A percentile compares a stretch with the other conserved stretches of the same genome.
phyloP scores from a whole-genome alignment of 116 monocot species.

The Posidonia oceanica region DNA sequence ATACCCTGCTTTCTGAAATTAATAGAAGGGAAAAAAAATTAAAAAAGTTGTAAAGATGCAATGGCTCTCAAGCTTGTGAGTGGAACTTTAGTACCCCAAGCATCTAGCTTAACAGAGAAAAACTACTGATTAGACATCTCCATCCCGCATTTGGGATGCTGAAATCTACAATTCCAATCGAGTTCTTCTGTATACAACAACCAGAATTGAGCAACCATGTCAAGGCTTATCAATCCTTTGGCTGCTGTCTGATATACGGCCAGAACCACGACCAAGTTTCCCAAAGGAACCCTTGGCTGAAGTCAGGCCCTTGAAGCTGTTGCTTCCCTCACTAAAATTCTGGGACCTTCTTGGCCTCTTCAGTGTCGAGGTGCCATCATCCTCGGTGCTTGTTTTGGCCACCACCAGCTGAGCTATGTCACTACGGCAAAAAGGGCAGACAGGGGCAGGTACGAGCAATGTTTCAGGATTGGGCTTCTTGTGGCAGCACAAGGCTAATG shows the following conservation, averaged over 20 bases:
- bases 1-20: too few species aligned
- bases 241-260: slow-evolving; percentile 25
- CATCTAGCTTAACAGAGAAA: neutral
- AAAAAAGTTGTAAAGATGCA: too few species aligned
- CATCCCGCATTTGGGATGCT: slow-evolving; percentile 1
- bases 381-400: slow-evolving; percentile 18
- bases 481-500: slow-evolving; percentile 81
- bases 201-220: neutral
- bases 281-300: slow-evolving; percentile 64
- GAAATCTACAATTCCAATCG: neutral
- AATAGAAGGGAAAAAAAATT: too few species aligned
- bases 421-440: slow-evolving; percentile 80
- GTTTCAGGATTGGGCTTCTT: slow-evolving; percentile 58
- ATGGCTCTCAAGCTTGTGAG: too few species aligned
- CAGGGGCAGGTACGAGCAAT: slow-evolving; percentile 24
- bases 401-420: slow-evolving; percentile 49
- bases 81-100: too few species aligned
- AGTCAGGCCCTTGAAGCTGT: slow-evolving; percentile 70
- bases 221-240: slow-evolving; percentile 40
- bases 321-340: slow-evolving; percentile 55
- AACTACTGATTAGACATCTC: neutral
- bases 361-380: slow-evolving; percentile 18
- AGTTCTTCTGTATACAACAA: slow-evolving; percentile 1
- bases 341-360: slow-evolving; percentile 26
- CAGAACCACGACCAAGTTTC: slow-evolving; percentile 33